Evolutionary conservation across 495 filamentous ascomycete species (phyloP), one percentile per base, ranked within the genome.

Genomic region (Neurospora pannonica): DNA sequence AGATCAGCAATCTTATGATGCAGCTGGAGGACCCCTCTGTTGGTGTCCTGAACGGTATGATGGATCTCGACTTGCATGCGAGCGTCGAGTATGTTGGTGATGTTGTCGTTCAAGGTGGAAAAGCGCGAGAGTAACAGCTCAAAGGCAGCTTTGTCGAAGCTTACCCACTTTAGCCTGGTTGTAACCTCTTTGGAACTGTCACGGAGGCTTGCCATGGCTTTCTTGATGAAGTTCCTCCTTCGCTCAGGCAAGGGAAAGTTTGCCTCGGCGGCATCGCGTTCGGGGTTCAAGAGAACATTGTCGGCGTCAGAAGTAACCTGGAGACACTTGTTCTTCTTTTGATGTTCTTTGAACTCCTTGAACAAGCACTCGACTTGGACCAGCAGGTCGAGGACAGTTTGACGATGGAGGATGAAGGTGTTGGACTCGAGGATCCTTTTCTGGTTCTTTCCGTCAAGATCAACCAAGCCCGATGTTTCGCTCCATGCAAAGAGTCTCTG

Each of bases 401-500:
- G 82, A 24, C 83, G 82, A 70, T 85, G 84, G 24, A 86, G 78
- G 17, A 82, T 73, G 72, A 85, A 86, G 5, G 81, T 82, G 76
- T 86, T 85, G 71, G 83, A 83, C 70, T 81, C 79, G 67, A 82
- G 78, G 17, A 86, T 75, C 67, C 82, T 80, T 24, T 79, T 46
- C 37, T 76, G 73, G 43, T 82, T 73, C 24, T 80, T 78, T 38
- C 71, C 73, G 70, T 85, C 79, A 2, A 83, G 71, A 38, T 84
- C 83, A 13, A 86, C 75, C 38, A 85, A 75, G 10, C 84, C 84
- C 36, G 83, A 84, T 7, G 84, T 83, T 74, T 86, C 83, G 76
- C 83, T 84, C 84, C 83, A 86, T 28, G 84, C 83, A 75, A 85
- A 85, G 36, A 86, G 77, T 7, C 84, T 77, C 77, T 86, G 83